These are phyloP conservation scores for Fraxinus excelsior DNA, from an alignment of 257 asterid species.

Conservation along the genomic window DNA sequence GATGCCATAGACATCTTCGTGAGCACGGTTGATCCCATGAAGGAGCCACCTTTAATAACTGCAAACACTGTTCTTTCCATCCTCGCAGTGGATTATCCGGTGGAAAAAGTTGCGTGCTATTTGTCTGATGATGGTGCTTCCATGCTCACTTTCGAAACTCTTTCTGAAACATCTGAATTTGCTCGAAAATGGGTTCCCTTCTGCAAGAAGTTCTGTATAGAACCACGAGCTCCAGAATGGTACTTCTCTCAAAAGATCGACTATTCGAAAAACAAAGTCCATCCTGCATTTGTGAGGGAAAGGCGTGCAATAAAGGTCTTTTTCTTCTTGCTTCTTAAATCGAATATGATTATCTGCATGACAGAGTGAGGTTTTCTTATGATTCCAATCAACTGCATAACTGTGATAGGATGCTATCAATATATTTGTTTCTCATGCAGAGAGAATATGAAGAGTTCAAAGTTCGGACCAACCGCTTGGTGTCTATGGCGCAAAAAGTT, in stretches of 20 bases:
- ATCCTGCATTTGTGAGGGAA: constrained; percentile 78
- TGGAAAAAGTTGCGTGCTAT: constrained; percentile 73
- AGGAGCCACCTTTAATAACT: constrained; percentile 79
- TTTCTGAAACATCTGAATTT: constrained; percentile 77
- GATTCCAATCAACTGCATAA: background rate
- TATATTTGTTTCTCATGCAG: constrained; percentile 37
- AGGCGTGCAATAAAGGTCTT: constrained; percentile 88
- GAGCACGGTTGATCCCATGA: constrained; percentile 88
- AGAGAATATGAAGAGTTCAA: constrained; percentile 95
- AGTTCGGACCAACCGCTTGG: constrained; percentile 69
- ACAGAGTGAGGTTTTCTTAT: background rate
- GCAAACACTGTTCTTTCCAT: constrained; percentile 90
- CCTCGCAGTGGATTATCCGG: constrained; percentile 85
- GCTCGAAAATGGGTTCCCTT: constrained; percentile 89
- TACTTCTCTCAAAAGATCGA: constrained; percentile 80
- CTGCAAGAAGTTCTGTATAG: constrained; percentile 73
- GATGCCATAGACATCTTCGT: constrained; percentile 73
- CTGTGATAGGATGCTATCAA: background rate
- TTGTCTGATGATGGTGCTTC: constrained; percentile 95
- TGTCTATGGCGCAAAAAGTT: constrained; percentile 76
- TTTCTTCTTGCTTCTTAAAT: background rate
- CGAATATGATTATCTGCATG: background rate
- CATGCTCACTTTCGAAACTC: constrained; percentile 87
- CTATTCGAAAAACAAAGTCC: constrained; percentile 76
- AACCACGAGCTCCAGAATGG: constrained; percentile 96